phyloP scores from a whole-genome alignment of 2,329 filamentous ascomycete species.

The Metarhizium humberi region DNA sequence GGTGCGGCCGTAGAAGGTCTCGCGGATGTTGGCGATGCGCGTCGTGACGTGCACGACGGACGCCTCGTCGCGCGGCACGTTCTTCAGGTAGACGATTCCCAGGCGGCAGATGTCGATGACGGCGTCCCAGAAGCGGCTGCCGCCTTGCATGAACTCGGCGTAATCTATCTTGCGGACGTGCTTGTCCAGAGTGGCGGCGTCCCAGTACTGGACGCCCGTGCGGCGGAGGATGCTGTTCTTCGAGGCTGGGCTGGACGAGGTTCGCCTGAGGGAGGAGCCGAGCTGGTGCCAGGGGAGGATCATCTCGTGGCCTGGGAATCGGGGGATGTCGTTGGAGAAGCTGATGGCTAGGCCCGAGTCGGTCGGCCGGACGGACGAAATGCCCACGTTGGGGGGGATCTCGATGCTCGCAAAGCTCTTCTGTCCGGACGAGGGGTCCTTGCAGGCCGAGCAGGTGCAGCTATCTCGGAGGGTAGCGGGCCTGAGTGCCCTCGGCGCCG shows the following conservation, averaged over 20 bases:
- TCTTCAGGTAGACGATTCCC: conserved; percentile 69
- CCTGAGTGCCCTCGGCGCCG: conserved; percentile 14
- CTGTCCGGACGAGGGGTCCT: conserved; percentile 50
- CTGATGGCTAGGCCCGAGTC: conserved; percentile 40
- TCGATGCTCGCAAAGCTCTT: conserved; percentile 40
- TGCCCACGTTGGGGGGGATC: conserved; percentile 24
- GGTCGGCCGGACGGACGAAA: conserved; percentile 19
- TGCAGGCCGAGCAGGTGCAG: conserved; percentile 43
- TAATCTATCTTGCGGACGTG: conserved; percentile 56
- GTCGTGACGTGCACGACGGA: conserved; percentile 60
- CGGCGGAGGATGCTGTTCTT: conserved; percentile 19
- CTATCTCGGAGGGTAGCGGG: conserved; percentile 38
- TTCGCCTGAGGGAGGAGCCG: conserved; percentile 22
- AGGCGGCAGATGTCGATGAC: conserved; percentile 53
- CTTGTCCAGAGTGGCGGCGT: conserved; percentile 22
- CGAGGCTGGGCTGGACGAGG: conserved; percentile 9
- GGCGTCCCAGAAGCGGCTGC: conserved; percentile 45
- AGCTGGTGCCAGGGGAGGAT: conserved; percentile 24
- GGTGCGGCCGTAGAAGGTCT: conserved; percentile 84
- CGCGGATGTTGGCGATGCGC: conserved; percentile 68
- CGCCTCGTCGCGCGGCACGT: conserved; percentile 58
- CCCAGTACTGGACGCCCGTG: conserved; percentile 31
- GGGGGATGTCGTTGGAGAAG: conserved; percentile 45
- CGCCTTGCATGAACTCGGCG: conserved; percentile 58
- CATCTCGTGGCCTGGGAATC: conserved; percentile 22